Evolutionary conservation across 202 grass and related monocot species (phyloP).

Genomic region (Cymbopogon flexuosus): DNA sequence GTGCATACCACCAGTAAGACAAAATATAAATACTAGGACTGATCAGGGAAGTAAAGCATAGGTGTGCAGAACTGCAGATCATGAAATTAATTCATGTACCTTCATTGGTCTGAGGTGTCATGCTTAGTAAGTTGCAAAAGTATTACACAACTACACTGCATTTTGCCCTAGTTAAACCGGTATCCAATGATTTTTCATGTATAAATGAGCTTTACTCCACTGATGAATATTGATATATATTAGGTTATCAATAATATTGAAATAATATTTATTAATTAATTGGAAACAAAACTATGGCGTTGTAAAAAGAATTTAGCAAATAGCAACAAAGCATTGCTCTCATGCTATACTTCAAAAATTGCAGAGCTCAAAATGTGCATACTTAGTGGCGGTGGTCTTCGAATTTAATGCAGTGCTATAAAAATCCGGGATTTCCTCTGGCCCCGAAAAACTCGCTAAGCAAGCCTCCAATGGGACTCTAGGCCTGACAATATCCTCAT

Average conservation of each 20-base stretch:
- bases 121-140: not conserved
- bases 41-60: not conserved
- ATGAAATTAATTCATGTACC: not conserved
- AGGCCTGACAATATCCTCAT: constrained; percentile 79
- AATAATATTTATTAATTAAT: not conserved
- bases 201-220: not conserved
- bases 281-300: not conserved
- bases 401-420: constrained; percentile 91
- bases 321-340: not conserved
- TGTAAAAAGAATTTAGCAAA: constrained; percentile 12
- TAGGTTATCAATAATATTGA: not conserved
- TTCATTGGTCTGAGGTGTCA: not conserved
- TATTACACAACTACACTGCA: not conserved
- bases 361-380: constrained; percentile 35
- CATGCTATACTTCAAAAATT: not conserved
- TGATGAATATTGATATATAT: not conserved
- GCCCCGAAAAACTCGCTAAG: constrained; percentile 70
- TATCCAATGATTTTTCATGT: not conserved
- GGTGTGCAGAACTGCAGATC: not conserved
- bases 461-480: constrained; percentile 90
- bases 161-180: not conserved
- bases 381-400: constrained; percentile 91
- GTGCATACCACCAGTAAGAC: no score
- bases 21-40: not conserved
- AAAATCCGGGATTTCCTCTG: constrained; percentile 80